phyloP scores from a whole-genome alignment of 345 rosid genomes.

The Acer yangbiense region DNA sequence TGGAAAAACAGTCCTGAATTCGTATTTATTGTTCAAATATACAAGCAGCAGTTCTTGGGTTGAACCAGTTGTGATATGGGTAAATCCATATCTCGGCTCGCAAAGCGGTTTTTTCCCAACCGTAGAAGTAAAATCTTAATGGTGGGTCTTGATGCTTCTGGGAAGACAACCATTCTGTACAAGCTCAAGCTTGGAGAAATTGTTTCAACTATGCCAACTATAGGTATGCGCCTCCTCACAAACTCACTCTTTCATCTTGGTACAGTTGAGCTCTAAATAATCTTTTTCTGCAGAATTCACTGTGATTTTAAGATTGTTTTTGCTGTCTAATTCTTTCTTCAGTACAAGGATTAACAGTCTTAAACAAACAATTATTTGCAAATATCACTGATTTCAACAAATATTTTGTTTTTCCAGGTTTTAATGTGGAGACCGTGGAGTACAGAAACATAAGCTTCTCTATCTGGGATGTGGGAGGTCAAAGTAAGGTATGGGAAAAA shows the following conservation, averaged over 20 bases:
- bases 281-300: neutral
- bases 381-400: neutral
- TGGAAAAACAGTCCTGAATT: neutral
- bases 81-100: slow-evolving; percentile 40
- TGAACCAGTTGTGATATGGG: slow-evolving; percentile 38
- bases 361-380: neutral
- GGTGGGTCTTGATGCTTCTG: slow-evolving; percentile 78
- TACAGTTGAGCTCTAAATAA: neutral
- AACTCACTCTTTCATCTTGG: neutral
- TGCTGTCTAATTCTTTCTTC: neutral
- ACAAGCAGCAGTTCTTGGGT: neutral
- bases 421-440: slow-evolving; percentile 64
- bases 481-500: slow-evolving; percentile 71
- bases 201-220: slow-evolving; percentile 60
- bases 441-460: slow-evolving; percentile 55
- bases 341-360: neutral
- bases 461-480: slow-evolving; percentile 82
- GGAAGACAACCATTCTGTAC: slow-evolving; percentile 73
- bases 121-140: slow-evolving; percentile 46
- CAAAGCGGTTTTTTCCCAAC: slow-evolving; percentile 45
- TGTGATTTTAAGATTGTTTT: neutral
- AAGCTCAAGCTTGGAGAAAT: slow-evolving; percentile 69
- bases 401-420: slow-evolving; percentile 42
- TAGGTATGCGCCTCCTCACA: slow-evolving; percentile 38
- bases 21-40: neutral